A percentile compares a stretch with the other conserved stretches of the same genome.
phyloP scores from a whole-genome alignment of 495 filamentous ascomycete species.

The Thermothielavioides terrestris region DNA sequence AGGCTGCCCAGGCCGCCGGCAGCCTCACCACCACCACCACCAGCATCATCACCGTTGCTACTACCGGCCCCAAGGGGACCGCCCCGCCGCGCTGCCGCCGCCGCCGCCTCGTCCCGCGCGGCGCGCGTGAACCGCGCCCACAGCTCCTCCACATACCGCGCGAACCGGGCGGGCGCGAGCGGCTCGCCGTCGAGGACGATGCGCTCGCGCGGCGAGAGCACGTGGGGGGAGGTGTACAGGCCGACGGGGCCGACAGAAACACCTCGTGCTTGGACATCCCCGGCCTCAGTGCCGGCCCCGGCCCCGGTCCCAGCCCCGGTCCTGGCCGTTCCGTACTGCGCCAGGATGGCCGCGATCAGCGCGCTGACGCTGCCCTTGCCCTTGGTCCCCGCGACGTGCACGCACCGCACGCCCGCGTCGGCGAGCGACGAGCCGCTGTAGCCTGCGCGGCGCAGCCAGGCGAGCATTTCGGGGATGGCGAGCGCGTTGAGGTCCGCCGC shows the following conservation, averaged over 20 bases:
- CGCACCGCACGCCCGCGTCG: constrained; percentile 25
- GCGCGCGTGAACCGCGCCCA: constrained; percentile 47
- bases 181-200: constrained; percentile 51
- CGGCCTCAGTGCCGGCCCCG: no score
- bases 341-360: constrained; percentile 37
- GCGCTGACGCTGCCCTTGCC: constrained; percentile 51
- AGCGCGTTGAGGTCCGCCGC: constrained; percentile 52
- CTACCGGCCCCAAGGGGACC: no score
- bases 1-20: no score
- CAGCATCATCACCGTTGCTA: no score
- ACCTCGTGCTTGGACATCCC: no score
- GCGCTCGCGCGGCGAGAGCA: constrained; percentile 53
- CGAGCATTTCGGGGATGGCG: constrained; percentile 79
- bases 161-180: constrained; percentile 44
- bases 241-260: constrained; percentile 46
- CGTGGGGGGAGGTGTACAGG: constrained; percentile 59
- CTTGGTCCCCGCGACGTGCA: constrained; percentile 57
- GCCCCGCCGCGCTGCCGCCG: no score
- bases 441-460: constrained; percentile 68
- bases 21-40: no score
- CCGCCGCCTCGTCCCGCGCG: constrained; percentile 19
- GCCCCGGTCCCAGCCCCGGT: no score
- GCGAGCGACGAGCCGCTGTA: constrained; percentile 41
- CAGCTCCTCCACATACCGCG: constrained; percentile 56
- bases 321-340: constrained; percentile 24